These are phyloP conservation scores for Akanthomyces uredinophilus DNA, from an alignment of 2,329 filamentous ascomycete species.

Conservation along the genomic window DNA sequence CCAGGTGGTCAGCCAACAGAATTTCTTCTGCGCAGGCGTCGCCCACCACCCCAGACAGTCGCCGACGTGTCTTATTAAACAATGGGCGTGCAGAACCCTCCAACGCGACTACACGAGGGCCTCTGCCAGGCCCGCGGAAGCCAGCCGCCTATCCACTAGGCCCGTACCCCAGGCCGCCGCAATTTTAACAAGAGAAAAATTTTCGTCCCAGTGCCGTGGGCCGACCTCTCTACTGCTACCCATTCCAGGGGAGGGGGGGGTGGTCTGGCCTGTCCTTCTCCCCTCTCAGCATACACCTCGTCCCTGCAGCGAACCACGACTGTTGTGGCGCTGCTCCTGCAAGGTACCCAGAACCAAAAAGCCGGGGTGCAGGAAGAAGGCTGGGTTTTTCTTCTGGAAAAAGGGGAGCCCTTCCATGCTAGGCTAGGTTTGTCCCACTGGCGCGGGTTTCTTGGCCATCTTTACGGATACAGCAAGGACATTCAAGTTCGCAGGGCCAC, in stretches of 20 bases:
- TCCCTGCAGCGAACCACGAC: slow-evolving; percentile 1
- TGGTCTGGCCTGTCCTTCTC: not conserved
- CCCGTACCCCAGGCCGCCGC: slow-evolving; percentile 8
- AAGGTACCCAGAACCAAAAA: slow-evolving; percentile 13
- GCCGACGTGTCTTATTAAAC: slow-evolving; percentile 11
- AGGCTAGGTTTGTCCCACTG: slow-evolving; percentile 2
- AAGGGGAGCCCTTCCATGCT: slow-evolving; percentile 12
- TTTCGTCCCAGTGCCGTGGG: not conserved
- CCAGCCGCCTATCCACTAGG: slow-evolving; percentile 7
- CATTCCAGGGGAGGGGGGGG: not conserved
- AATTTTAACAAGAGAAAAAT: slow-evolving; percentile 24
- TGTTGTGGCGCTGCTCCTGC: slow-evolving; percentile 10
- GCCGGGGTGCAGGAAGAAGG: slow-evolving; percentile 8
- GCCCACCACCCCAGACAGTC: not conserved
- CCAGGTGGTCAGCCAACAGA: not conserved
- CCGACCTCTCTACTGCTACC: not conserved
- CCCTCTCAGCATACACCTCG: not conserved
- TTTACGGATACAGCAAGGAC: not conserved
- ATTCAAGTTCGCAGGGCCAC: slow-evolving; percentile 1
- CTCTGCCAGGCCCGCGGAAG: slow-evolving; percentile 8
- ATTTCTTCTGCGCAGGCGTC: not conserved
- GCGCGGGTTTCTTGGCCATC: not conserved
- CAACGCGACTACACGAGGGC: slow-evolving; percentile 5
- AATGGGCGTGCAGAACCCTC: not conserved
- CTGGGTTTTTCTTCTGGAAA: slow-evolving; percentile 13